A percentile compares a stretch with the other conserved stretches of the same genome.
Conservation (phyloP, 2,329 filamentous ascomycete species). For the Fusarium hainanense region DNA sequence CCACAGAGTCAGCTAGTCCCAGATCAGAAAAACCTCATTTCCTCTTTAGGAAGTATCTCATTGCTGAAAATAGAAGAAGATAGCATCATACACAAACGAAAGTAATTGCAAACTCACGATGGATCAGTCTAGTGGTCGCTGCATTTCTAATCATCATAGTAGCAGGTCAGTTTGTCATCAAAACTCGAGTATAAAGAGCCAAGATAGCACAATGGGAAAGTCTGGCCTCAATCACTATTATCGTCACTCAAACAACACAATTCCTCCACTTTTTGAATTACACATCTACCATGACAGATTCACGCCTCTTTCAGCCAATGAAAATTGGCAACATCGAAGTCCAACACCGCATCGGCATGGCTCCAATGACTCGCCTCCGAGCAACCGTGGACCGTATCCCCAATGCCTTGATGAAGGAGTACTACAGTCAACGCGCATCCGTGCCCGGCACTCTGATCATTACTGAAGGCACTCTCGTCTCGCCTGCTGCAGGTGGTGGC, state of each 20-base stretch:
- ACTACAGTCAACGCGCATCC: constrained; percentile 59
- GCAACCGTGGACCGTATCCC: constrained; percentile 52
- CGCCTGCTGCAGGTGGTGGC: constrained; percentile 48
- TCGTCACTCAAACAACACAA: fast-evolving
- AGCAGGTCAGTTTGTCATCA: background rate
- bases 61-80: background rate
- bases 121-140: no score
- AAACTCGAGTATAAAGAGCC: fast-evolving
- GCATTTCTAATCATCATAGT: background rate
- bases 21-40: constrained; percentile 1
- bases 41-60: constrained; percentile 12
- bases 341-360: constrained; percentile 62
- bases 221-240: background rate
- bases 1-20: background rate
- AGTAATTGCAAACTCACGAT: background rate
- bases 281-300: constrained; percentile 19
- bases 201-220: fast-evolving
- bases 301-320: constrained; percentile 56
- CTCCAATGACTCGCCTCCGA: constrained; percentile 66
- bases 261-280: no score
- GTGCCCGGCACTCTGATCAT: constrained; percentile 58
- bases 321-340: constrained; percentile 54
- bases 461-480: constrained; percentile 58
- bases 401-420: constrained; percentile 53
- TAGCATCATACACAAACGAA: fast-evolving